phyloP scores from a whole-genome alignment of 441 rosid genomes.

The Populus hybrid region DNA sequence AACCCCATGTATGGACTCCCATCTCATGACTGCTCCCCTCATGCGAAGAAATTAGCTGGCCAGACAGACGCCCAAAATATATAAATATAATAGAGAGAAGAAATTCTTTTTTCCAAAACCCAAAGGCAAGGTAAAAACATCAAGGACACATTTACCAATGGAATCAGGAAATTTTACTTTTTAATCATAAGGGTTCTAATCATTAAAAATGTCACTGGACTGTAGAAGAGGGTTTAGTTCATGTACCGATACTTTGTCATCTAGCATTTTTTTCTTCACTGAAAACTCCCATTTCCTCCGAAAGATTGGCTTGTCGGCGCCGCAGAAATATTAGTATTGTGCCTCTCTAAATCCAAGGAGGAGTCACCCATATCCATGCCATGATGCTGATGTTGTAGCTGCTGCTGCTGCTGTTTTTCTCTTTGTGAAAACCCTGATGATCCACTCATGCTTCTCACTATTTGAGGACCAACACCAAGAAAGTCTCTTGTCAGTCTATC shows the following conservation, averaged over 20 bases:
- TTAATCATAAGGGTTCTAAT: constrained; percentile 12
- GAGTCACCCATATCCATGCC: constrained; percentile 32
- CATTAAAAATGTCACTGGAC: constrained; percentile 12
- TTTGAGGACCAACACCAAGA: constrained; percentile 65
- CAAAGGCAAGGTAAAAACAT: neutral
- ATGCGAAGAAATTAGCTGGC: constrained; percentile 31
- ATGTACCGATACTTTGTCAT: constrained; percentile 35
- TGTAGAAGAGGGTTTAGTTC: neutral
- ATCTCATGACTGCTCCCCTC: constrained; percentile 28
- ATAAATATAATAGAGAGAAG: neutral
- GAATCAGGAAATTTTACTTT: constrained; percentile 6
- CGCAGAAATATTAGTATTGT: constrained; percentile 38
- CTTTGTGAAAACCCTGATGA: constrained; percentile 47
- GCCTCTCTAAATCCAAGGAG: constrained; percentile 51
- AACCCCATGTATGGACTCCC: constrained; percentile 3
- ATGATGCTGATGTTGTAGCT: constrained; percentile 26
- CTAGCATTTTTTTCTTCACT: constrained; percentile 23
- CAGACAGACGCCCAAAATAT: constrained; percentile 10
- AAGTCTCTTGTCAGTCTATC: constrained; percentile 72
- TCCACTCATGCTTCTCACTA: constrained; percentile 52
- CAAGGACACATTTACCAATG: constrained; percentile 22
- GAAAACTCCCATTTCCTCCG: constrained; percentile 54
- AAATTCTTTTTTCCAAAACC: neutral
- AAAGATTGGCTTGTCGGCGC: constrained; percentile 49
- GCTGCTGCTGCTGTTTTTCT: constrained; percentile 37